Conservation (phyloP, 1,284 basidiomycete species). For the Trichosporon sp. region DNA sequence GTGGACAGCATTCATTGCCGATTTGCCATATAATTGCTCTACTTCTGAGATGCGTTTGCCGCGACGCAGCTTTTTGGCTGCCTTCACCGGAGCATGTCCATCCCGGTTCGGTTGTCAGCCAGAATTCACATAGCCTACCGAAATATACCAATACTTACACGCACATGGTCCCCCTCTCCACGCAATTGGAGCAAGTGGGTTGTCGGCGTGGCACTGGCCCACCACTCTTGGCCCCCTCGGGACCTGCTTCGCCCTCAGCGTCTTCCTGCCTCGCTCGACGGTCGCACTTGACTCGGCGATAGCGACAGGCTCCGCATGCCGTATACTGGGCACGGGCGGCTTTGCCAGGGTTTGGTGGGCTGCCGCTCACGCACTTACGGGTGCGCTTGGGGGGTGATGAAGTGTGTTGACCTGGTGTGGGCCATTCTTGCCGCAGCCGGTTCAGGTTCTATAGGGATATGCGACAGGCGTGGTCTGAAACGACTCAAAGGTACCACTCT, state of each 20-base stretch:
- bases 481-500: too few species aligned
- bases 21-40: constrained; percentile 56
- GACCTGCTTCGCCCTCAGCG: constrained; percentile 29
- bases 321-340: too few species aligned
- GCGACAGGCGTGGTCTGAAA: too few species aligned
- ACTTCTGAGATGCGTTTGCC: constrained; percentile 83
- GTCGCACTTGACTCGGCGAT: constrained; percentile 64
- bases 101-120: constrained; percentile 66
- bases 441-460: too few species aligned
- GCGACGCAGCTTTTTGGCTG: constrained; percentile 76
- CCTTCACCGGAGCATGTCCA: constrained; percentile 79
- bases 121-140: not conserved
- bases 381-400: too few species aligned
- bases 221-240: constrained; percentile 23
- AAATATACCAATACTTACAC: constrained; percentile 61
- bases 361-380: too few species aligned
- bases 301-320: constrained; percentile 85
- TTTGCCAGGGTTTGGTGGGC: too few species aligned
- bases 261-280: constrained; percentile 51
- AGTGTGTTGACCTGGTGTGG: too few species aligned
- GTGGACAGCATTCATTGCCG: constrained; percentile 42
- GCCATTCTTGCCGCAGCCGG: too few species aligned
- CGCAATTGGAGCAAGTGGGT: constrained; percentile 77
- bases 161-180: constrained; percentile 80
- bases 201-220: constrained; percentile 22